phyloP scores from a whole-genome alignment of 169 alveolate species.

The Eimeria acervulina region DNA sequence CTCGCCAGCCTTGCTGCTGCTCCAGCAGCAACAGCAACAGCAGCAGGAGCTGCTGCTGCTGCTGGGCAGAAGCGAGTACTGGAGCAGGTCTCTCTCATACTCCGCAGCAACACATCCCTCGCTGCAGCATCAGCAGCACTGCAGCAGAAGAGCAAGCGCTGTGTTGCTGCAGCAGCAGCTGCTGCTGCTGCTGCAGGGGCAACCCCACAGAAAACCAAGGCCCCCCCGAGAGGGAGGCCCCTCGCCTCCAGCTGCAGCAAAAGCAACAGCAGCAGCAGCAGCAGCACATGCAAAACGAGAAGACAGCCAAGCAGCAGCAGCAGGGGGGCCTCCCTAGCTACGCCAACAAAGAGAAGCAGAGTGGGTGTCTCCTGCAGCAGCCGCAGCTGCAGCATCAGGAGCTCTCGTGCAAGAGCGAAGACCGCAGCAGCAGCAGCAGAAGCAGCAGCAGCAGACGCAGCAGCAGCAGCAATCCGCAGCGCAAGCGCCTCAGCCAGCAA shows the following conservation, averaged over 20 bases:
- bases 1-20: conserved; percentile 32
- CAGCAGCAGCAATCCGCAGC: conserved; percentile 54
- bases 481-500: background rate
- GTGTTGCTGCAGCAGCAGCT: conserved; percentile 36
- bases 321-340: background rate
- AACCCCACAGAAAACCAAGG: conserved; percentile 35
- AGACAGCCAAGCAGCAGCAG: background rate
- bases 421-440: conserved; percentile 40
- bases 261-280: conserved; percentile 33
- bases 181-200: conserved; percentile 56
- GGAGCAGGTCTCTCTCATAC: conserved; percentile 22
- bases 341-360: background rate
- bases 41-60: background rate
- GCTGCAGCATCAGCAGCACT: conserved; percentile 14
- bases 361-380: background rate
- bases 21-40: conserved; percentile 1
- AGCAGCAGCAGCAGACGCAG: conserved; percentile 19
- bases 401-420: background rate
- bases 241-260: background rate
- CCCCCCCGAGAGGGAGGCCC: conserved; percentile 5
- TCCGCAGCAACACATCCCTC: conserved; percentile 21
- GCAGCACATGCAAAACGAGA: background rate
- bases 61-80: conserved; percentile 8
- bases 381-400: background rate
- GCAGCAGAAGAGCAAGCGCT: conserved; percentile 7